These are phyloP conservation scores for Logfia minima DNA, from an alignment of 129 eudicot genomes.

Conservation along the genomic window DNA sequence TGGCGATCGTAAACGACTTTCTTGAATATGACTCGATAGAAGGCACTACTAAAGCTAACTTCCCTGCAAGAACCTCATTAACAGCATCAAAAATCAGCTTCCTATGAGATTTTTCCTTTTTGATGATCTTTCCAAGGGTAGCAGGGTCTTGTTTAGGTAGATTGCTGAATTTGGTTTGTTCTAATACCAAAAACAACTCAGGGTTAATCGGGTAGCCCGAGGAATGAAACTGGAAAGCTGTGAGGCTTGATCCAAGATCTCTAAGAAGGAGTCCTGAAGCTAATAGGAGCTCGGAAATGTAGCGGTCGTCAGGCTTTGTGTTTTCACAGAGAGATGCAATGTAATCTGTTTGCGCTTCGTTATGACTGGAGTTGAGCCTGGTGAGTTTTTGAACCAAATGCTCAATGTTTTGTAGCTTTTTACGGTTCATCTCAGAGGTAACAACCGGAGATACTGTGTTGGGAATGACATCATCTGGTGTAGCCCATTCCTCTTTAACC, in stretches of 20 bases:
- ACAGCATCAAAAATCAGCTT: conserved; percentile 82
- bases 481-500: conserved; percentile 30
- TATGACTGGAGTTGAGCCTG: conserved; percentile 11
- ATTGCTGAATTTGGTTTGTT: conserved; percentile 75
- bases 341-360: conserved; percentile 21
- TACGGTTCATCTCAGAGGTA: conserved; percentile 46
- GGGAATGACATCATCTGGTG: conserved; percentile 33
- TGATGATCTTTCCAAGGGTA: conserved; percentile 31
- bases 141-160: conserved; percentile 37
- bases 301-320: conserved; percentile 12
- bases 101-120: conserved; percentile 57
- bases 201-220: conserved; percentile 92
- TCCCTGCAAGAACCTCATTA: conserved; percentile 67
- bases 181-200: conserved; percentile 75
- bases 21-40: conserved; percentile 31
- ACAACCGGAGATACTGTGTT: conserved; percentile 32
- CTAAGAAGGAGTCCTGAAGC: conserved; percentile 60
- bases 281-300: conserved; percentile 15
- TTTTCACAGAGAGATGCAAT: conserved; percentile 18
- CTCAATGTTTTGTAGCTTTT: conserved; percentile 15
- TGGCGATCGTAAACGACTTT: conserved; percentile 43
- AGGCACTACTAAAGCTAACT: conserved; percentile 43
- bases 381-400: conserved; percentile 20
- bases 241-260: conserved; percentile 61
- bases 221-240: conserved; percentile 74